Evolutionary conservation across 805 yeast genomes (phyloP).

Genomic region (Pichia exigua): DNA sequence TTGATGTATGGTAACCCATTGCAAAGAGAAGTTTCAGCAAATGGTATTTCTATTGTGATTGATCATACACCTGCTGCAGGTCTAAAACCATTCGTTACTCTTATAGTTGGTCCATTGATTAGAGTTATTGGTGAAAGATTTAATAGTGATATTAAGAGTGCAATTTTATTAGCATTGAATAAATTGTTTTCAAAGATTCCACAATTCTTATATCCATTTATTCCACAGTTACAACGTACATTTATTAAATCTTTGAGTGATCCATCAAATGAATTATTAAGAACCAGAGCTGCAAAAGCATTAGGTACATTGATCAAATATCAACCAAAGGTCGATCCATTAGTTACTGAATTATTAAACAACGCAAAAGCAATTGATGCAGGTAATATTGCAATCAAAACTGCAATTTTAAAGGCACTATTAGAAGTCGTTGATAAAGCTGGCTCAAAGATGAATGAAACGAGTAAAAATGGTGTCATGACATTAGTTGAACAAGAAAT

Average conservation of each 20-base stretch:
- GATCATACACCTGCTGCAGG: slow-evolving; percentile 77
- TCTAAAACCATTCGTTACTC: slow-evolving; percentile 83
- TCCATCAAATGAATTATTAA: slow-evolving; percentile 58
- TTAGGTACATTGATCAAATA: slow-evolving; percentile 79
- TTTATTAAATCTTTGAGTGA: slow-evolving; percentile 89
- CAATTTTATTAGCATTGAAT: slow-evolving; percentile 81
- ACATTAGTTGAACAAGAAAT: slow-evolving; percentile 69
- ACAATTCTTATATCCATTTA: slow-evolving; percentile 84
- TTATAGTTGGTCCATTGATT: slow-evolving; percentile 93
- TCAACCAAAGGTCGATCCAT: slow-evolving; percentile 91
- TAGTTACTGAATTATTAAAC: slow-evolving; percentile 71
- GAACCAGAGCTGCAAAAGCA: slow-evolving; percentile 83
- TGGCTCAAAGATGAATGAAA: slow-evolving; percentile 69
- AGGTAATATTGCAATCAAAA: slow-evolving; percentile 58
- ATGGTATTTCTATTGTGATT: slow-evolving; percentile 81
- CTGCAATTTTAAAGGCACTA: slow-evolving; percentile 80
- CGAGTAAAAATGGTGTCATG: slow-evolving; percentile 61
- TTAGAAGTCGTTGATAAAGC: slow-evolving; percentile 75
- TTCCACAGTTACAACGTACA: slow-evolving; percentile 96
- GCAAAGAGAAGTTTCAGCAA: slow-evolving; percentile 79
- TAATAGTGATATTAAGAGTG: slow-evolving; percentile 83
- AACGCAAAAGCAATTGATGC: slow-evolving; percentile 55
- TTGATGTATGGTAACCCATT: slow-evolving; percentile 85
- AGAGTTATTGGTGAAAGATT: slow-evolving; percentile 97
- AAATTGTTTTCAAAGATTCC: slow-evolving; percentile 77